A percentile compares a stretch with the other conserved stretches of the same genome.
phyloP scores from a whole-genome alignment of 192 early-diverging fungal genomes.

The Coemansia sp. region DNA sequence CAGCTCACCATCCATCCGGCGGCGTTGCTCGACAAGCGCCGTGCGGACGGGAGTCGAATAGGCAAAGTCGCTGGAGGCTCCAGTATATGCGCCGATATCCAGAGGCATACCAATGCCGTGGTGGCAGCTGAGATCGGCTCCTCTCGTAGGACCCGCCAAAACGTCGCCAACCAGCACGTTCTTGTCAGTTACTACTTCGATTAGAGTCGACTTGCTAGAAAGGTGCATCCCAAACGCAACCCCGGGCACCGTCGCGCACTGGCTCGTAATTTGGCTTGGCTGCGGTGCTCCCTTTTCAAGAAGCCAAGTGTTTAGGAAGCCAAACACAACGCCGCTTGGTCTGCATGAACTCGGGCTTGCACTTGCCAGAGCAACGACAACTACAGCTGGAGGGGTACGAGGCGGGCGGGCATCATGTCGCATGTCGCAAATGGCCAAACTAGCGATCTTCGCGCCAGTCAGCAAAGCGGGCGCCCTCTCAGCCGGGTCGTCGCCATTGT shows the following conservation, averaged over 20 bases:
- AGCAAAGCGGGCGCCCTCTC: background rate
- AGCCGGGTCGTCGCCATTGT: background rate
- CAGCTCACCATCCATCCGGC: conserved; percentile 42
- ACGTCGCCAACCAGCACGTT: conserved; percentile 27
- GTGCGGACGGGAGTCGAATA: conserved; percentile 22
- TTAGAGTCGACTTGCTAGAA: conserved; percentile 19
- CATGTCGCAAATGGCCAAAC: conserved; percentile 13
- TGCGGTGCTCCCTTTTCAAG: conserved; percentile 1
- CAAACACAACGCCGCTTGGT: background rate
- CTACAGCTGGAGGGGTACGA: background rate
- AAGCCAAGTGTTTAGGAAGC: conserved; percentile 31
- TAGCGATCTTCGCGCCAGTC: conserved; percentile 11
- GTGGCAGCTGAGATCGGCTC: background rate
- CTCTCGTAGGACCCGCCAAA: background rate
- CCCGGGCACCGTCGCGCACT: conserved; percentile 6
- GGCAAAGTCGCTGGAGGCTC: conserved; percentile 14
- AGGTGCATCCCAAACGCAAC: conserved; percentile 32
- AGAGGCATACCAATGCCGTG: conserved; percentile 8
- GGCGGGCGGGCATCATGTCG: background rate
- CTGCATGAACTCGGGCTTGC: conserved; percentile 1
- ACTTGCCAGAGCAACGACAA: conserved; percentile 28
- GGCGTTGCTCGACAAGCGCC: conserved; percentile 40
- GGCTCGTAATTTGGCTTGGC: conserved; percentile 5
- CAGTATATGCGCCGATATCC: conserved; percentile 13
- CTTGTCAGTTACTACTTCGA: conserved; percentile 28